Evolutionary conservation across 495 filamentous ascomycete species (phyloP).

Genomic region (Neurospora sp.): DNA sequence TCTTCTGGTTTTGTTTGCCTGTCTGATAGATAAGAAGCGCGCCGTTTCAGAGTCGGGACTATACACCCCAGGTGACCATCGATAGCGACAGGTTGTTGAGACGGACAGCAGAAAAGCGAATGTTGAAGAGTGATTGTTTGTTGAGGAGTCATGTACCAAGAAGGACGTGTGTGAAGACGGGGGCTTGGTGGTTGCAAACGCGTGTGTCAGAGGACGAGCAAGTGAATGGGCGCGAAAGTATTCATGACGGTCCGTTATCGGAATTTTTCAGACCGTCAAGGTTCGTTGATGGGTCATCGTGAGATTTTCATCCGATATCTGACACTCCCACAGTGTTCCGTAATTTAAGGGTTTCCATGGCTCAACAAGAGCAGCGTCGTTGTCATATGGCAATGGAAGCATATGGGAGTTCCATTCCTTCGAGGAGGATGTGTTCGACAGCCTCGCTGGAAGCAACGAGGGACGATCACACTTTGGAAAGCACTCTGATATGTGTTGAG

Average conservation of each 20-base stretch:
- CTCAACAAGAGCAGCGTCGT: neutral
- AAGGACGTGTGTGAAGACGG: neutral
- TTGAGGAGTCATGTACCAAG: neutral
- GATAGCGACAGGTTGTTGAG: neutral
- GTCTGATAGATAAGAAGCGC: neutral
- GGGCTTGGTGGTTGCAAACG: neutral
- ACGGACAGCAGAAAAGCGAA: neutral
- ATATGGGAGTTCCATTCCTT: neutral
- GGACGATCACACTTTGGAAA: neutral
- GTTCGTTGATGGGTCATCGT: neutral
- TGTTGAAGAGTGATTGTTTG: neutral
- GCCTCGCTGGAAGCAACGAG: neutral
- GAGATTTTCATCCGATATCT: neutral
- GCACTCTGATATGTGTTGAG: neutral
- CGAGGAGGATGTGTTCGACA: neutral
- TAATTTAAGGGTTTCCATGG: neutral
- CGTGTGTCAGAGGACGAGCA: neutral
- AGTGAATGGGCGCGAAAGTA: neutral
- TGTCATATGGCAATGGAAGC: neutral
- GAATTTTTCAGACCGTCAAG: neutral
- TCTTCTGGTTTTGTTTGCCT: neutral
- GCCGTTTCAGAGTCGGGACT: neutral
- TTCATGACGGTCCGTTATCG: neutral
- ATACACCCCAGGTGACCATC: neutral
- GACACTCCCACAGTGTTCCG: neutral